Conservation (phyloP, 2,329 filamentous ascomycete species). For the Xylaria sp. region DNA sequence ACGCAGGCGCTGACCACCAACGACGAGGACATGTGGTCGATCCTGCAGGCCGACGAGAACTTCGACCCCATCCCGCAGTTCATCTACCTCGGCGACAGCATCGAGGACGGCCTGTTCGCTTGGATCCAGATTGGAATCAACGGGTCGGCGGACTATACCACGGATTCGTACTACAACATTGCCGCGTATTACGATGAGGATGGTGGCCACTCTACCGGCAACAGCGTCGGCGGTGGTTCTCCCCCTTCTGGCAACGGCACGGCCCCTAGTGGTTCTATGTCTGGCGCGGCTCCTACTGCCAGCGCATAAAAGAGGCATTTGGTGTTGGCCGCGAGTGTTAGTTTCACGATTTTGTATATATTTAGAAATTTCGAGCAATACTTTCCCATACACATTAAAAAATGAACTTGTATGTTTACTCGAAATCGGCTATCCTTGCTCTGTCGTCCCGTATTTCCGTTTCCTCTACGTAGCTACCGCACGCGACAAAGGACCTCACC, state of each 20-base stretch:
- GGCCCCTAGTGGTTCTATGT: conserved; percentile 31
- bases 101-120: conserved; percentile 59
- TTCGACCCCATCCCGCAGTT: conserved; percentile 64
- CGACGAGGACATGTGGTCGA: conserved; percentile 51
- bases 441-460: neutral
- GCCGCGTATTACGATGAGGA: conserved; percentile 46
- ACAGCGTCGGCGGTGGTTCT: conserved; percentile 23
- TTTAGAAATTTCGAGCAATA: neutral
- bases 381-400: neutral
- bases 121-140: conserved; percentile 63
- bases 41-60: conserved; percentile 45
- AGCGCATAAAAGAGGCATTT: conserved; percentile 5
- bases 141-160: conserved; percentile 50
- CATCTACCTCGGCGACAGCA: conserved; percentile 61
- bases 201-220: conserved; percentile 45
- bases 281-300: conserved; percentile 28
- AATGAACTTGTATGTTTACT: neutral
- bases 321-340: neutral
- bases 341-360: neutral
- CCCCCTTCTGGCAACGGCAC: conserved; percentile 42
- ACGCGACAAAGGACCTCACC: conserved; percentile 36
- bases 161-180: conserved; percentile 45
- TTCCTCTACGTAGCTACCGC: neutral
- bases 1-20: conserved; percentile 47
- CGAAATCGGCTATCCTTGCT: neutral